Evolutionary conservation across 441 rosid genomes (phyloP).

Genomic region (Sinapis alba): DNA sequence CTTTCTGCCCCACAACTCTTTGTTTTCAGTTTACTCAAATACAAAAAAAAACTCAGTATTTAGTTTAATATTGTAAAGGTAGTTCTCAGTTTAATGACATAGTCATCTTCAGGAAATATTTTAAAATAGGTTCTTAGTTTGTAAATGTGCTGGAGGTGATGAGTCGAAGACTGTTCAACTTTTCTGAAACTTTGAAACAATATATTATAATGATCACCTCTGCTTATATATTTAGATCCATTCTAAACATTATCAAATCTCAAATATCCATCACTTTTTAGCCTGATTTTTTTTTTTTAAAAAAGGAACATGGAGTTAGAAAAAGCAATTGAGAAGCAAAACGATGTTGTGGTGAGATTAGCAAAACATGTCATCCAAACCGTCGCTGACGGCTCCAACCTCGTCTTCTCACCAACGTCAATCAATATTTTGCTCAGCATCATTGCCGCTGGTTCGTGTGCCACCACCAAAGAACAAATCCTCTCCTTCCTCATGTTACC

Average conservation of each 20-base stretch:
- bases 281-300: no score
- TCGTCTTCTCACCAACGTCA: constrained; percentile 74
- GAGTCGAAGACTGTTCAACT: no score
- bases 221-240: not conserved
- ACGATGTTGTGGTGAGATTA: constrained; percentile 47
- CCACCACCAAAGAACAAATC: constrained; percentile 54
- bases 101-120: no score
- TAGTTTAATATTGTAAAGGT: no score
- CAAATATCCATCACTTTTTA: no score
- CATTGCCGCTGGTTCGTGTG: constrained; percentile 63
- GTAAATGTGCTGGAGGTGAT: no score
- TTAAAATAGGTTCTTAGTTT: no score
- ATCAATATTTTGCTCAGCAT: constrained; percentile 63
- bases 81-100: not conserved
- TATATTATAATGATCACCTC: not conserved
- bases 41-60: no score
- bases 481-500: constrained; percentile 67
- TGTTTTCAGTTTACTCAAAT: no score
- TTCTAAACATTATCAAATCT: no score
- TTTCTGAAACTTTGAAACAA: no score
- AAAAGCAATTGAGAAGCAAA: constrained; percentile 48
- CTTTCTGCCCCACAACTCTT: no score
- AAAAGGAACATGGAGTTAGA: constrained; percentile 44
- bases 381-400: constrained; percentile 49
- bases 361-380: constrained; percentile 43